Evolutionary conservation across 2,329 filamentous ascomycete genomes (phyloP).

Genomic region (Verticillium klebahnii): DNA sequence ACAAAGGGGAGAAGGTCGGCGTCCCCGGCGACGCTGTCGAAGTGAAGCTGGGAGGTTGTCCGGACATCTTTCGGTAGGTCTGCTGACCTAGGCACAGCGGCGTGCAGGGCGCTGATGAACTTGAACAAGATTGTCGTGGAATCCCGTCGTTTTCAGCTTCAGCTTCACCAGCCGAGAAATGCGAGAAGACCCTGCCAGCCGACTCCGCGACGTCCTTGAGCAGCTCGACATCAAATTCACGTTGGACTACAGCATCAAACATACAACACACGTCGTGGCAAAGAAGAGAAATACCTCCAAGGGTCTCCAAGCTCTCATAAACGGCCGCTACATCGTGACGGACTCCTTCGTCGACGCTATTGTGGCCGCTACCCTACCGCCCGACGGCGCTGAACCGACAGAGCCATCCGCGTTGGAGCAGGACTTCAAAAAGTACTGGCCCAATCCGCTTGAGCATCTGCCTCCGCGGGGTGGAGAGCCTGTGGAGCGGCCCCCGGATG

Average conservation of each 20-base stretch:
- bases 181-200: slow-evolving; percentile 59
- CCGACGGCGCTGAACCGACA: slow-evolving; percentile 41
- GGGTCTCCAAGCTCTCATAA: slow-evolving; percentile 80
- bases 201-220: slow-evolving; percentile 64
- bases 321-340: slow-evolving; percentile 73
- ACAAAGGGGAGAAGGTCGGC: slow-evolving; percentile 56
- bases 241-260: slow-evolving; percentile 61
- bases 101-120: neutral
- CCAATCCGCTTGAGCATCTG: slow-evolving; percentile 65
- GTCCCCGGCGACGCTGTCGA: slow-evolving; percentile 52
- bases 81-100: neutral
- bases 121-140: slow-evolving; percentile 64
- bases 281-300: slow-evolving; percentile 88
- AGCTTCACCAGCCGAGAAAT: slow-evolving; percentile 69
- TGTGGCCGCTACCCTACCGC: slow-evolving; percentile 50
- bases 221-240: slow-evolving; percentile 85
- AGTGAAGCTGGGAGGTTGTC: slow-evolving; percentile 69
- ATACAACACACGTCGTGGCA: slow-evolving; percentile 83
- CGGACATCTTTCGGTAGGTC: slow-evolving; percentile 54
- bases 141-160: slow-evolving; percentile 75
- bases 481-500: slow-evolving; percentile 59
- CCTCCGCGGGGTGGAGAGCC: slow-evolving; percentile 75
- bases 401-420: slow-evolving; percentile 60
- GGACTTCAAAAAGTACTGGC: slow-evolving; percentile 79
- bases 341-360: slow-evolving; percentile 71